phyloP scores from a whole-genome alignment of 345 rosid species.

The Eucalyptus cladocalyx region DNA sequence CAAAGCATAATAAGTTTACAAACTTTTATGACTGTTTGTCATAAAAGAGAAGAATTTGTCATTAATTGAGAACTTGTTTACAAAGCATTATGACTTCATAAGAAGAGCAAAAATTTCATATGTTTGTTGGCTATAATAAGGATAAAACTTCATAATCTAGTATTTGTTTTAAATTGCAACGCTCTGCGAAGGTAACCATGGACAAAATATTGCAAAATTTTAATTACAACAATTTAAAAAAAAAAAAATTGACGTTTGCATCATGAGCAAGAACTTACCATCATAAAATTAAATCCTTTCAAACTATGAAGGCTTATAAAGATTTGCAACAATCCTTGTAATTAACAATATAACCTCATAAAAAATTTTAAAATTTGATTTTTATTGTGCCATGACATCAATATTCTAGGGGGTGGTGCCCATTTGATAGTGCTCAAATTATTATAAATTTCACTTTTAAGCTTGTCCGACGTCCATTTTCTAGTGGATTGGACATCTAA shows the following conservation, averaged over 20 bases:
- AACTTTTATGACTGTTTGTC: not conserved
- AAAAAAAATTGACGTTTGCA: not conserved
- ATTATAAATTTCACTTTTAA: not conserved
- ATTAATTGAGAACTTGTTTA: not conserved
- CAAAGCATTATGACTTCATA: not conserved
- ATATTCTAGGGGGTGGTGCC: not conserved
- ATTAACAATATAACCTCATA: not conserved
- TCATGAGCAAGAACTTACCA: not conserved
- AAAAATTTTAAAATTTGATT: not conserved
- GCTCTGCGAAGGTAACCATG: not conserved
- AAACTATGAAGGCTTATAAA: not conserved
- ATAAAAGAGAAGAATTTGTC: not conserved
- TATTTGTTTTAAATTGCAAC: not conserved
- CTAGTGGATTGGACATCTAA: not conserved
- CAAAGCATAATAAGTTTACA: not conserved
- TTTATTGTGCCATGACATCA: not conserved
- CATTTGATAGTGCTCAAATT: not conserved
- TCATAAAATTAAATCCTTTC: rapidly evolving
- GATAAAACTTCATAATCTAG: not conserved
- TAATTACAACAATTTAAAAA: rapidly evolving
- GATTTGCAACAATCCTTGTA: not conserved
- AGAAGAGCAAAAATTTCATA: not conserved
- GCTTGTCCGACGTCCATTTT: not conserved
- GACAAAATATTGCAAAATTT: too few relatives aligned
- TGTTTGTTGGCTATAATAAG: not conserved